Percentiles rank a stretch among this genome's conserved stretches.
These are phyloP conservation scores for Juglanconis sp. DNA, from an alignment of 2,329 filamentous ascomycete genomes.

Conservation along the genomic window DNA sequence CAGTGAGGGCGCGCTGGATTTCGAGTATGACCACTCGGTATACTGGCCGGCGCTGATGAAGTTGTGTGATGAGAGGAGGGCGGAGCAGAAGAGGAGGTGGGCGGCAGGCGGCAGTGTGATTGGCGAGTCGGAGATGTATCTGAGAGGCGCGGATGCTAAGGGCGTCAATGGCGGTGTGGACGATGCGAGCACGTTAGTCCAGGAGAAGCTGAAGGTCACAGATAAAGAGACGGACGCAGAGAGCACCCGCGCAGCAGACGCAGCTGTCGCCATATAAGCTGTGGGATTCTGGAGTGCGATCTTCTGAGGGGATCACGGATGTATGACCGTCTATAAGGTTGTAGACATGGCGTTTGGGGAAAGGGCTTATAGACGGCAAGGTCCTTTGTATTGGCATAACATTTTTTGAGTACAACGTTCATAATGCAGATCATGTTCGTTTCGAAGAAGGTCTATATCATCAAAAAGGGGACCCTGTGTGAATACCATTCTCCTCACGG, in stretches of 20 bases:
- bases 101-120: conserved; percentile 73
- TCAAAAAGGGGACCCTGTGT: not conserved
- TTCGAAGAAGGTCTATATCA: too few species aligned
- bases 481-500: not conserved
- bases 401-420: not conserved
- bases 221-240: not conserved
- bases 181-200: conserved; percentile 9
- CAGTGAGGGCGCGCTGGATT: conserved; percentile 69
- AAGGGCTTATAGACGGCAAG: not conserved
- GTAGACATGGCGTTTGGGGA: not conserved
- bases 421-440: not conserved
- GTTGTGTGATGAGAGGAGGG: conserved; percentile 64
- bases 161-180: conserved; percentile 2
- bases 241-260: not conserved
- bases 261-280: not conserved
- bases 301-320: not conserved
- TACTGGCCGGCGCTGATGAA: conserved; percentile 88
- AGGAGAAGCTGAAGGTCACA: conserved; percentile 11
- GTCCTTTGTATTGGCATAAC: not conserved
- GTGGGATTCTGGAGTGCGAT: not conserved
- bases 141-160: conserved; percentile 55
- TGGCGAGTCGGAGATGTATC: conserved; percentile 82
- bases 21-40: conserved; percentile 81
- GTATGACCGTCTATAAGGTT: too few species aligned
- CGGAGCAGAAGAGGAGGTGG: conserved; percentile 69